Conservation (phyloP, 2,329 filamentous ascomycete species). For the Sporothrix schenckii region DNA sequence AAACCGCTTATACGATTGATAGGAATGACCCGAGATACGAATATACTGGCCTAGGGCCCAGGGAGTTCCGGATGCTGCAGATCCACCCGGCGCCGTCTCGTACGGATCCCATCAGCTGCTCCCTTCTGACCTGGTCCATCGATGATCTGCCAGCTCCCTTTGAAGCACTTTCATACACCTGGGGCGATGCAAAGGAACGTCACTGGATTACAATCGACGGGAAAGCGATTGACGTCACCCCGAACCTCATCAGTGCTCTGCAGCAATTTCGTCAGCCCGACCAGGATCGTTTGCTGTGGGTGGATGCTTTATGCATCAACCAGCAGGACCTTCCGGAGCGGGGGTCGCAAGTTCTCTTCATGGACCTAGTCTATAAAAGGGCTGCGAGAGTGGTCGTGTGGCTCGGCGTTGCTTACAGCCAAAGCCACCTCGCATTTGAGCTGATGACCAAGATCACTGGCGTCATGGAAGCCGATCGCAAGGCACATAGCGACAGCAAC, state of each 20-base stretch:
- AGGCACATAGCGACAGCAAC: neutral
- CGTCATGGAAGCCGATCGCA: neutral
- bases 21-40: neutral
- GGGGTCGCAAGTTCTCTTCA: neutral
- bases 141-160: neutral
- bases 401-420: slow-evolving; percentile 17
- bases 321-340: slow-evolving; percentile 11
- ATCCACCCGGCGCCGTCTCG: neutral
- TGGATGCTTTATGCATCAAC: slow-evolving; percentile 20
- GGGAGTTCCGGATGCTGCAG: slow-evolving; percentile 4
- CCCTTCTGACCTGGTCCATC: slow-evolving; percentile 7
- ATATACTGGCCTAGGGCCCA: neutral
- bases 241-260: neutral
- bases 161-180: slow-evolving; percentile 22
- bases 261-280: neutral
- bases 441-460: neutral
- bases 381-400: neutral
- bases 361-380: slow-evolving; percentile 8
- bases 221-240: neutral
- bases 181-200: slow-evolving; percentile 9
- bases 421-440: slow-evolving; percentile 4
- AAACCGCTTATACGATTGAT: neutral
- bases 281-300: slow-evolving; percentile 7
- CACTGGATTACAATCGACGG: slow-evolving; percentile 16
- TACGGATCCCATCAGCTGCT: slow-evolving; percentile 12